These are phyloP conservation scores for Rhizopogon sp. DNA, from an alignment of 768 basidiomycete species.

Conservation along the genomic window DNA sequence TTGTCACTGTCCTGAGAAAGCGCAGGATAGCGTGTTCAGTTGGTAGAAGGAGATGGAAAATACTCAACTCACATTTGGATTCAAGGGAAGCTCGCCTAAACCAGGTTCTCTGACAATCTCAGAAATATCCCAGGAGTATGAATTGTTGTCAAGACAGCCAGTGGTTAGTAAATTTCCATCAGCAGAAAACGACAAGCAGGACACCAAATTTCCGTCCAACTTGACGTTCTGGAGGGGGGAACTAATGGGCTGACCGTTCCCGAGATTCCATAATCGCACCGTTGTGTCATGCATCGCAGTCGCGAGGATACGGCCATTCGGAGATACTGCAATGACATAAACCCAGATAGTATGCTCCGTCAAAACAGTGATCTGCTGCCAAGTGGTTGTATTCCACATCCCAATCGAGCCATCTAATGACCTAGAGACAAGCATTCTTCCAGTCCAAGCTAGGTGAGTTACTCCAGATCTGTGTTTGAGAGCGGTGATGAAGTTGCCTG, in stretches of 20 bases:
- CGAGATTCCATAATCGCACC: slow-evolving; percentile 6
- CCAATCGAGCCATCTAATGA: not conserved
- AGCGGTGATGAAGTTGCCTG: not conserved
- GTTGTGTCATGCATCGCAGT: slow-evolving; percentile 7
- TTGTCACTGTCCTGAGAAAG: no score
- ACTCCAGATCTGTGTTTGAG: not conserved
- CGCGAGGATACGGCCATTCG: slow-evolving; percentile 10
- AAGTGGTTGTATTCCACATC: no score
- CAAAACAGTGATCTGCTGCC: not conserved
- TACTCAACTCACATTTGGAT: no score
- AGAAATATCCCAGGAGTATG: no score
- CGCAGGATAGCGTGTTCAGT: no score
- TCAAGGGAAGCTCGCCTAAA: no score
- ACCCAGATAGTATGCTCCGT: slow-evolving; percentile 11
- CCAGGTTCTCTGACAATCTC: no score
- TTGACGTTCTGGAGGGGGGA: not conserved
- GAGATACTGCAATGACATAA: slow-evolving; percentile 14
- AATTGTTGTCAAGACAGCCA: no score
- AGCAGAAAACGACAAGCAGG: not conserved
- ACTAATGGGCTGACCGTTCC: not conserved
- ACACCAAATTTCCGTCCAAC: not conserved
- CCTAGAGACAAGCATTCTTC: not conserved
- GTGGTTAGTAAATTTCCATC: no score
- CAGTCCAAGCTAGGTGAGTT: not conserved
- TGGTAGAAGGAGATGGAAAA: no score